Evolutionary conservation across 768 basidiomycete genomes (phyloP).

Genomic region (Auricularia sp.): DNA sequence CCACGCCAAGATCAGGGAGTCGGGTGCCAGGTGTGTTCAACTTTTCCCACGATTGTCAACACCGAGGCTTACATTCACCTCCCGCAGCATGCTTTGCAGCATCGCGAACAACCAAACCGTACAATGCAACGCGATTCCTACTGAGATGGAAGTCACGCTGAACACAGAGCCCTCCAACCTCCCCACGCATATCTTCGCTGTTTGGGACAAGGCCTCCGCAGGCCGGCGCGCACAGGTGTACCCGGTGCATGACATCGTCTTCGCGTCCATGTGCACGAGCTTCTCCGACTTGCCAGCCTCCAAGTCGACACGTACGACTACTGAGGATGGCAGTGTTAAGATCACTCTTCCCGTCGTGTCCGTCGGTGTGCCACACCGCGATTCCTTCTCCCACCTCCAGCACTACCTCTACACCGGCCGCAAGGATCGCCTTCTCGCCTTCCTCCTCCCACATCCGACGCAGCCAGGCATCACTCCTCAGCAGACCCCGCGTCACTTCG

Average conservation of each 20-base stretch:
- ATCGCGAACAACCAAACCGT: conserved; percentile 11
- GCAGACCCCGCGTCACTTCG: conserved; percentile 25
- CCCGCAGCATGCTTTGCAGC: conserved; percentile 3
- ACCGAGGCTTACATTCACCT: conserved; percentile 6
- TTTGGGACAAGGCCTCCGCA: conserved; percentile 17
- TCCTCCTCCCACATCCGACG: conserved; percentile 26
- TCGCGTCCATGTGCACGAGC: conserved; percentile 58
- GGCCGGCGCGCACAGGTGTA: conserved; percentile 31
- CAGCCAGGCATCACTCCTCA: conserved; percentile 10
- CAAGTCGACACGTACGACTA: neutral
- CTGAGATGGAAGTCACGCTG: conserved; percentile 32
- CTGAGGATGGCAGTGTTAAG: conserved; percentile 18
- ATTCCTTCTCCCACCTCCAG: conserved; percentile 48
- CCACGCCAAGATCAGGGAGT: conserved; percentile 35
- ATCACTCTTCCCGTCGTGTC: conserved; percentile 51
- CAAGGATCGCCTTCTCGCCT: conserved; percentile 36
- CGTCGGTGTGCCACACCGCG: conserved; percentile 51
- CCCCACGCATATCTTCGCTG: conserved; percentile 29
- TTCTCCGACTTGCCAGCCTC: conserved; percentile 45
- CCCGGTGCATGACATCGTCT: conserved; percentile 59
- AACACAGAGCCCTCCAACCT: conserved; percentile 18
- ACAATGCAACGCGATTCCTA: conserved; percentile 26
- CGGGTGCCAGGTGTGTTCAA: conserved; percentile 34
- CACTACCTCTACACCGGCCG: conserved; percentile 60
- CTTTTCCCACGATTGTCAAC: neutral